Conservation (phyloP, 2,329 filamentous ascomycete species). For the Aspergillus fijiensis region DNA sequence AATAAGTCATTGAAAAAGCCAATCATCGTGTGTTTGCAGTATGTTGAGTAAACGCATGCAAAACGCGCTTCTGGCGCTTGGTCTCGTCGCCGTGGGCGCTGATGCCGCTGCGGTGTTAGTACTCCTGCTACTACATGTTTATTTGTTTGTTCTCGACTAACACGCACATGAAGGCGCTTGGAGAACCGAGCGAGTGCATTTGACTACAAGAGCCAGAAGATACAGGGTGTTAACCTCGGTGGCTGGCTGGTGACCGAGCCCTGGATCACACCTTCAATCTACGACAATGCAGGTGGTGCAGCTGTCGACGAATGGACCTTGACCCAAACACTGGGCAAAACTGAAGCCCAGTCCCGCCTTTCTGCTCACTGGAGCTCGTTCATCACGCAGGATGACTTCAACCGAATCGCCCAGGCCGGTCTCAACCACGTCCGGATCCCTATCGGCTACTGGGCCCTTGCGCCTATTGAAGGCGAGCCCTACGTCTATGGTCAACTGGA, state of each 20-base stretch:
- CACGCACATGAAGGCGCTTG: constrained; percentile 22
- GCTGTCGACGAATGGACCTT: constrained; percentile 61
- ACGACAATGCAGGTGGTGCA: constrained; percentile 49
- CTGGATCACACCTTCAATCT: constrained; percentile 64
- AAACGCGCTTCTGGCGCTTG: constrained; percentile 29
- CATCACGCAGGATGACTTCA: constrained; percentile 57
- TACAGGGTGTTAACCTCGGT: constrained; percentile 65
- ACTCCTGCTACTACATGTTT: not conserved
- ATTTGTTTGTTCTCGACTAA: not conserved
- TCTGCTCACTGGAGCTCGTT: constrained; percentile 60
- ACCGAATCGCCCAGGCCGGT: constrained; percentile 55
- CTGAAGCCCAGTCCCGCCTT: constrained; percentile 49
- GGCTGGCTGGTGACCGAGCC: constrained; percentile 66
- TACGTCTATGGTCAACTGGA: constrained; percentile 63
- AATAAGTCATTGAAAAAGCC: constrained; percentile 14
- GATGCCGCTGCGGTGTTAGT: constrained; percentile 31
- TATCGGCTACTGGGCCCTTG: constrained; percentile 65
- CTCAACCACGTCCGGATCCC: constrained; percentile 66
- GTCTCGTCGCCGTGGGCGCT: constrained; percentile 24
- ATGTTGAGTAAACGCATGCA: constrained; percentile 28
- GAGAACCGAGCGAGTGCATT: constrained; percentile 44
- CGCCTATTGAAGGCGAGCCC: constrained; percentile 55
- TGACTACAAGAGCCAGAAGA: constrained; percentile 54
- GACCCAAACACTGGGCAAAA: constrained; percentile 50
- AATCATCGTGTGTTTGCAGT: constrained; percentile 13